Conservation (phyloP, 108 stramenopile genomes). For the Nitzschia palea region DNA sequence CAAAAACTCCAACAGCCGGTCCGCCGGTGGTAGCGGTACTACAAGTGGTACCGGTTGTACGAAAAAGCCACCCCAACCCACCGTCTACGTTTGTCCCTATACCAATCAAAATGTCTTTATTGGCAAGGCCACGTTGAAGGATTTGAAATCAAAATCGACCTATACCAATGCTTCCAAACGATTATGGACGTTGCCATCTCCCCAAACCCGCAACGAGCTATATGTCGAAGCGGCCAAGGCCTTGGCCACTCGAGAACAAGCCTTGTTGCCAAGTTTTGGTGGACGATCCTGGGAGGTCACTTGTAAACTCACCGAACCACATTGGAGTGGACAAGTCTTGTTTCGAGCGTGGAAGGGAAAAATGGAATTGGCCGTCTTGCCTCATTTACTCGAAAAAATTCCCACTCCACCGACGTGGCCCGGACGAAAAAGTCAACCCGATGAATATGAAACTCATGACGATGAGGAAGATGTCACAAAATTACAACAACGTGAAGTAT, state of each 20-base stretch:
- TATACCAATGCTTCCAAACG: slow-evolving; percentile 21
- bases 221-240: slow-evolving; percentile 62
- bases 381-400: slow-evolving; percentile 60
- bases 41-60: neutral
- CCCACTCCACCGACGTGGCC: slow-evolving; percentile 41
- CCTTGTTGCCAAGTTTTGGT: slow-evolving; percentile 71
- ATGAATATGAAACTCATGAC: slow-evolving; percentile 27
- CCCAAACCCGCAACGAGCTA: slow-evolving; percentile 40
- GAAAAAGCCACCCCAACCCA: neutral
- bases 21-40: neutral
- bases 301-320: slow-evolving; percentile 38
- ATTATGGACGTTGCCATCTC: slow-evolving; percentile 26
- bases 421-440: slow-evolving; percentile 22
- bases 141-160: slow-evolving; percentile 21
- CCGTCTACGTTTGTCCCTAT: slow-evolving; percentile 25
- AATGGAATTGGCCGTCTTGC: slow-evolving; percentile 62
- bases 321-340: slow-evolving; percentile 24
- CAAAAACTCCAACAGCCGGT: neutral
- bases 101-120: slow-evolving; percentile 36
- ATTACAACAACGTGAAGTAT: slow-evolving; percentile 34
- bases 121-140: slow-evolving; percentile 25
- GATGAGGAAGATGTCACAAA: slow-evolving; percentile 20
- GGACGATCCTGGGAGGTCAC: slow-evolving; percentile 71
- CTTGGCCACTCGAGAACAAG: slow-evolving; percentile 52
- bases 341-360: slow-evolving; percentile 36